These are phyloP conservation scores for Melaleuca quinquenervia DNA, from an alignment of 345 rosid species.

Conservation along the genomic window DNA sequence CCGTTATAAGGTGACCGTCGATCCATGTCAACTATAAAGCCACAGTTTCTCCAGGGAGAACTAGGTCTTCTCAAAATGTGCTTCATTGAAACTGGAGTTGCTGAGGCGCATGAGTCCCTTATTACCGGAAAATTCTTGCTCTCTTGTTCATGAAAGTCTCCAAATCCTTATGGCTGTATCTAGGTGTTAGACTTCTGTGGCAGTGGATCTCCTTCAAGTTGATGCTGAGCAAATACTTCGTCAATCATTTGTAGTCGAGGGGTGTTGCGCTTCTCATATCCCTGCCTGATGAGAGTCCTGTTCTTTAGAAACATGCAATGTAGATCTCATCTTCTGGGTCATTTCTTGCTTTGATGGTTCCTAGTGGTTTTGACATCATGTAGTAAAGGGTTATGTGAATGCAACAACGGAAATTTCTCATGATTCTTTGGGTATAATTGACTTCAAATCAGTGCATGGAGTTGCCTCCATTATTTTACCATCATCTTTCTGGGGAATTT, in stretches of 20 bases:
- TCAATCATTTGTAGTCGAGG: background rate
- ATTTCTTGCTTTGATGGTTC: background rate
- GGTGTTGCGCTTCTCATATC: background rate
- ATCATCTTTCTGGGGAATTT: background rate
- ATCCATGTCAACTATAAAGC: background rate
- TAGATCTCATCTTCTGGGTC: background rate
- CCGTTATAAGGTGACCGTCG: rapidly evolving
- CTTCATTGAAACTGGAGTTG: background rate
- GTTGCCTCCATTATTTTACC: background rate
- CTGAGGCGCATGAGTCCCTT: background rate
- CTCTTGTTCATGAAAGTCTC: background rate
- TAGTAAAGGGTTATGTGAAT: background rate
- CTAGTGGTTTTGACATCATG: background rate
- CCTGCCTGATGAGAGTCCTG: background rate
- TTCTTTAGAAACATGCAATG: background rate
- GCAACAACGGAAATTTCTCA: background rate
- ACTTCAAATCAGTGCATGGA: background rate
- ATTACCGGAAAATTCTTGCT: background rate
- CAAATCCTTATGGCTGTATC: background rate
- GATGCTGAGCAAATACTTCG: background rate
- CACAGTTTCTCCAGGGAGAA: background rate
- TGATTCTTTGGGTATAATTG: background rate
- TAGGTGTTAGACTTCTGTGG: background rate
- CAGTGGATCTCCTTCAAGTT: background rate
- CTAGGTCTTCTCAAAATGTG: background rate